These are phyloP conservation scores for Logfia minima DNA, from an alignment of 129 eudicot genomes.

Conservation along the genomic window DNA sequence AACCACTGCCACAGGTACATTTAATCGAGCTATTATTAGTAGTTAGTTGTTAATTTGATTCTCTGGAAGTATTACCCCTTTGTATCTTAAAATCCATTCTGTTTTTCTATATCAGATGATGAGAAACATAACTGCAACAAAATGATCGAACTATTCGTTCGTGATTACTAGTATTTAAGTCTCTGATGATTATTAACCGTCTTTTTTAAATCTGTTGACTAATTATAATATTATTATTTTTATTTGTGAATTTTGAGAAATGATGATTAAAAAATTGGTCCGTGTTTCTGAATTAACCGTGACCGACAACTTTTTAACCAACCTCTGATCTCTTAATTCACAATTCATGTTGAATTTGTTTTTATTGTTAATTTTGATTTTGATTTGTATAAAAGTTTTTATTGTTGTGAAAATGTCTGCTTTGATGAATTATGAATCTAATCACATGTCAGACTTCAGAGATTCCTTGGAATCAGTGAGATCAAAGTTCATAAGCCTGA, in stretches of 20 bases:
- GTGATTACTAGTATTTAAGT: slow-evolving; percentile 42
- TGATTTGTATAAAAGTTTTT: neutral
- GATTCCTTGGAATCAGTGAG: slow-evolving; percentile 32
- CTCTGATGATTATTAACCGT: slow-evolving; percentile 18
- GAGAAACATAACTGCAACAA: slow-evolving; percentile 40
- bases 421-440: slow-evolving; percentile 28
- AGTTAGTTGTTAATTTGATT: neutral
- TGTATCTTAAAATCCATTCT: no score
- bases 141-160: slow-evolving; percentile 33
- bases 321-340: slow-evolving; percentile 33
- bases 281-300: slow-evolving; percentile 49
- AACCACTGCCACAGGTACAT: neutral
- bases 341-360: neutral
- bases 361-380: no score
- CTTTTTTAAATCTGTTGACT: neutral
- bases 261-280: slow-evolving; percentile 43
- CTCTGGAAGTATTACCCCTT: no score
- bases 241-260: neutral
- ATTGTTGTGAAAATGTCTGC: neutral
- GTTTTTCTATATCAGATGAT: slow-evolving; percentile 11
- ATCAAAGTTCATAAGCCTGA: slow-evolving; percentile 28
- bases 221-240: neutral
- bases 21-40: neutral
- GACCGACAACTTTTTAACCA: slow-evolving; percentile 44
- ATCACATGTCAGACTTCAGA: slow-evolving; percentile 43